Base-by-base conservation (phyloP, 2,329 filamentous ascomycete genomes). In the Neofusicoccum kwambonambiense region DNA sequence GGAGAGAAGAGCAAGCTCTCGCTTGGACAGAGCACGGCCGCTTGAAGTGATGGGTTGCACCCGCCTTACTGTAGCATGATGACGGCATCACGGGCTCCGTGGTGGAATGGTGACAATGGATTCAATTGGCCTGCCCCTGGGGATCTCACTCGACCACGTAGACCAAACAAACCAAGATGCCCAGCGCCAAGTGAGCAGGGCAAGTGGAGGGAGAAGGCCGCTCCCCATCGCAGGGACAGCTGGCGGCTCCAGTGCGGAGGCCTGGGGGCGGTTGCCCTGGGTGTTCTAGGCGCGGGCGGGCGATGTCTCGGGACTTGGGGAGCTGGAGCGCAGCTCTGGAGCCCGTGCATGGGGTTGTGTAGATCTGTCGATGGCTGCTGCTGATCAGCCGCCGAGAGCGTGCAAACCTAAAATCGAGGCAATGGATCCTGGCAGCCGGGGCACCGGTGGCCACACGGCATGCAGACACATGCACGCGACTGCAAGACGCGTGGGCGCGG, bases 301-400 rank as follows among this genome's bases (percentile, higher is more conserved):
- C 37, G n/a, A 15, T 17, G 39, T 17, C 22, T 17, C 39, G 54
- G 54, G 22, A 58, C 22, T 15, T 31, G 7, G 13, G 27, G 39
- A 34, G 27, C 27, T 31, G 27, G 27, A 31, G 27, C 27, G 11
- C 37, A 27, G 37, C 13, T 27, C 37, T 42, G 54, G 9, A 34
- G 39, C 54, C 54, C 54, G 54, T 58, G 54, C 54, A 58, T 58
- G 54, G 22, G 19, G 22, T 19, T 56, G 35, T 19, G 52, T 19
- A 58, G 54, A 58, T 58, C 54, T 17, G 54, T 58, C 54, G 54
- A 58, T 45, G 44, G 39, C 54, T 58, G 39, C 54, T 44, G 54
- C 22, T 58, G 54, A 58, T 58, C 54, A 44, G 52, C 39, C 39
- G 52, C 52, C 39, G 39, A 57, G 52, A 11, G 39, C 39, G 15